Evolutionary conservation across 352 stramenopile genomes (phyloP).

Genomic region (Phytophthora melonis): DNA sequence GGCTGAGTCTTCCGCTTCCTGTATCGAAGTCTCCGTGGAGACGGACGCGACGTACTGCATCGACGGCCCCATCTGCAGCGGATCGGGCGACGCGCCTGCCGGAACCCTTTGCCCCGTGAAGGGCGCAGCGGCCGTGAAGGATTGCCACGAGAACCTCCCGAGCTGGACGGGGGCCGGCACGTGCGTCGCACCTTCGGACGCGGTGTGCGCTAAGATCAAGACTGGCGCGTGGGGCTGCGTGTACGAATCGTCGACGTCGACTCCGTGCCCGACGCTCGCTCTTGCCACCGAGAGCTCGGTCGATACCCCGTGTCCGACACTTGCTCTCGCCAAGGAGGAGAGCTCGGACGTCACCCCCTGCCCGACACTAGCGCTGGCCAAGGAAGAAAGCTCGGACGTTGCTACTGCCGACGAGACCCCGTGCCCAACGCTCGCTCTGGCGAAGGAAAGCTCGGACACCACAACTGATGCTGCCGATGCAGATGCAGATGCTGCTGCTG

Average conservation of each 20-base stretch:
- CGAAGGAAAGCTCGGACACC: neutral
- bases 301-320: neutral
- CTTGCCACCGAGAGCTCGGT: constrained; percentile 1
- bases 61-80: constrained; percentile 62
- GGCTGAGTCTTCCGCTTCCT: constrained; percentile 21
- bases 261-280: constrained; percentile 10
- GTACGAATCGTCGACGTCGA: constrained; percentile 7
- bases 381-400: neutral
- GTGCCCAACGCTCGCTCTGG: constrained; percentile 16
- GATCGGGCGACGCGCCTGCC: constrained; percentile 42
- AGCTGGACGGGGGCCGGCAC: constrained; percentile 50
- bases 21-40: constrained; percentile 63
- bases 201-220: constrained; percentile 61
- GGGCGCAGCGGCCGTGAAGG: constrained; percentile 52
- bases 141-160: constrained; percentile 56
- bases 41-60: constrained; percentile 76
- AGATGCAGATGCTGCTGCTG: no score
- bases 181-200: constrained; percentile 58
- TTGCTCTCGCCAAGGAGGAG: neutral
- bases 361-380: constrained; percentile 15
- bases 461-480: neutral
- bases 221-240: constrained; percentile 67
- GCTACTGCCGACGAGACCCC: neutral
- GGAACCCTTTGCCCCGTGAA: constrained; percentile 57
- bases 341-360: constrained; percentile 7